A percentile compares a stretch with the other conserved stretches of the same genome.
phyloP scores from a whole-genome alignment of 306 rosid species.

The Abrus precatorius region DNA sequence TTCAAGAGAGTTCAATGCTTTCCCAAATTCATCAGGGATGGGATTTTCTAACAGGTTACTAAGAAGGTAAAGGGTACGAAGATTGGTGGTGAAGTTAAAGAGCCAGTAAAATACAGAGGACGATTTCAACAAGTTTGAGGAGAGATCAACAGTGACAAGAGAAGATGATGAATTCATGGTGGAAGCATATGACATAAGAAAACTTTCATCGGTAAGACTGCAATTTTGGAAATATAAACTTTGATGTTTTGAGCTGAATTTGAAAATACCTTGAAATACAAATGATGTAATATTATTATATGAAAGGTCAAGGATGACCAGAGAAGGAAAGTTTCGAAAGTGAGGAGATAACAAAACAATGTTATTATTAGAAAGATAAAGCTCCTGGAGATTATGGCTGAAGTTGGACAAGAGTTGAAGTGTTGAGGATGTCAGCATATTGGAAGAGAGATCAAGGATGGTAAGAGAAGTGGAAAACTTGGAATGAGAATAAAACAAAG shows the following conservation, averaged over 20 bases:
- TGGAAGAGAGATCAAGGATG: no score
- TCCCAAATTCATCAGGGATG: not conserved
- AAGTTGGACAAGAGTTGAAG: not conserved
- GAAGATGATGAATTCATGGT: not conserved
- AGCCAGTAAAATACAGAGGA: not conserved
- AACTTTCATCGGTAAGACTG: not conserved
- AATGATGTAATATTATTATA: not conserved
- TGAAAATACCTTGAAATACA: not conserved
- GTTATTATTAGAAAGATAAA: not conserved
- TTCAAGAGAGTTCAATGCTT: constrained; percentile 5
- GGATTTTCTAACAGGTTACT: not conserved
- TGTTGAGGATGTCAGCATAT: not conserved
- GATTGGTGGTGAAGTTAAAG: constrained; percentile 3
- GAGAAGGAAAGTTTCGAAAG: no score
- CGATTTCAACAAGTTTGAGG: not conserved
- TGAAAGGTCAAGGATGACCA: constrained; percentile 2
- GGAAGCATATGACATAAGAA: not conserved
- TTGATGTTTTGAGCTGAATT: not conserved
- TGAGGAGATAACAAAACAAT: no score
- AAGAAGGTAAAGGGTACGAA: not conserved
- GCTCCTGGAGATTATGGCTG: not conserved
- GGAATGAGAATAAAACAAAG: not conserved
- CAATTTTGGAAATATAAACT: not conserved
- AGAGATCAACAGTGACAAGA: not conserved
- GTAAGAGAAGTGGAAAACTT: not conserved